These are phyloP conservation scores for Colletotrichum falcatum DNA, from an alignment of 2,329 filamentous ascomycete species.

Conservation along the genomic window DNA sequence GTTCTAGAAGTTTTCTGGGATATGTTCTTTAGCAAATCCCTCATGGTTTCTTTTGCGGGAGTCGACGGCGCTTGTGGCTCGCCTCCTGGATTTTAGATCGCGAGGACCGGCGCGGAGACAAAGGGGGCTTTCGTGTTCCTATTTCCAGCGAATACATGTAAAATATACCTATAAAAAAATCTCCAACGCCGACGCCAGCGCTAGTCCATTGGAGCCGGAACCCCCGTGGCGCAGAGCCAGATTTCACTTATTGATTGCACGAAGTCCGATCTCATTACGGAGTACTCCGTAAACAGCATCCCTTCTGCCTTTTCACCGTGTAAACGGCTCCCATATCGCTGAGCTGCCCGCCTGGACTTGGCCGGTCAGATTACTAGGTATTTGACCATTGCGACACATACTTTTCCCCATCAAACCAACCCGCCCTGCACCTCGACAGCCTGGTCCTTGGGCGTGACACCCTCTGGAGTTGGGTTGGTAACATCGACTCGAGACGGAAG, in stretches of 20 bases:
- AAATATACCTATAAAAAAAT: neutral
- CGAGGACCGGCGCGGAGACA: neutral
- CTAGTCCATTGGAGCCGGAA: slow-evolving; percentile 17
- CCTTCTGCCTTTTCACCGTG: neutral
- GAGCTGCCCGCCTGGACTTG: slow-evolving; percentile 6
- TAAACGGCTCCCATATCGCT: slow-evolving; percentile 12
- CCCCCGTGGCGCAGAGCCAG: slow-evolving; percentile 16
- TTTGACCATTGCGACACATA: slow-evolving; percentile 5
- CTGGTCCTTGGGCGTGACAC: neutral
- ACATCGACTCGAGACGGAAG: neutral
- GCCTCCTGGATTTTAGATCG: neutral
- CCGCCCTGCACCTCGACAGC: neutral
- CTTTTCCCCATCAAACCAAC: neutral
- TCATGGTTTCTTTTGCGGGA: slow-evolving; percentile 23
- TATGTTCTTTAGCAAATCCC: slow-evolving; percentile 34
- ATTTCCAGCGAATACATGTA: neutral
- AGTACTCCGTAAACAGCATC: neutral
- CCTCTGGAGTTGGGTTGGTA: neutral
- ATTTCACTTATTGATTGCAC: slow-evolving; percentile 26
- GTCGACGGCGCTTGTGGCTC: neutral
- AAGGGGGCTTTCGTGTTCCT: neutral
- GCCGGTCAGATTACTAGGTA: slow-evolving; percentile 3
- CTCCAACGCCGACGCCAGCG: slow-evolving; percentile 9
- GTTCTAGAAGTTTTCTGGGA: slow-evolving; percentile 39
- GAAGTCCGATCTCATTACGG: slow-evolving; percentile 14